Evolutionary conservation across 306 rosid species (phyloP), one percentile per base, ranked within the genome.

Genomic region (Trifolium fragiferum): DNA sequence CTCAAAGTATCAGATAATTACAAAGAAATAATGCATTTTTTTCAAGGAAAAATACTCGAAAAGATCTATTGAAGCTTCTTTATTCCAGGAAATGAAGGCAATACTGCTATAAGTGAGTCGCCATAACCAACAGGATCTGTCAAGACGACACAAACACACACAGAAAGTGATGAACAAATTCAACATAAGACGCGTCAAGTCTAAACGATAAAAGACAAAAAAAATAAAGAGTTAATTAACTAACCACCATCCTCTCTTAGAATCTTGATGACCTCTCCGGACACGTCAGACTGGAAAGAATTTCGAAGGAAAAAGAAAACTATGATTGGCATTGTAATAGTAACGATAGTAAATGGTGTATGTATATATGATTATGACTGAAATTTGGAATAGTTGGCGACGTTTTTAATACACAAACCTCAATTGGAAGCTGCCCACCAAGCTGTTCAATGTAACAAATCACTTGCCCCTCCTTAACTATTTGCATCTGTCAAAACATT

Each of bases 101-200:
- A 92, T 73, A 93, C 30, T 12, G 93, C 92, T 8, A 93, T 59
- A n/a, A 93, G 89, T 70, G 92, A 81, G 57, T 93, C 98, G 12
- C 90, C 96, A 61, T 93, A 93, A 83, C 98, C 97, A 72, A 94
- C 90, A 23, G 96, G 88, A 13, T 94, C 98, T 93, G 93, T 41
- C 4, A 61, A 61, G 15, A 70, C 20, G 33, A 30, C 33, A 19
- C 51, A 57, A 1, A 69, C 43, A 71, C 16, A 59, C 2, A 27
- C 46, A 65, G 35, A 30, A n/a, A 77, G 18, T 38, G 40, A 23
- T 62, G n/a, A 33, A 58, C 46, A 27, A 23, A 16, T 69, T 38
- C 11, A 6, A 20, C 18, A 64, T 12, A 37, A 55, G 23, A 16
- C 7, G 68, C 30, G 27, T 19, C 20, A 46, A 16, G 32, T 18